Base-by-base conservation (phyloP, 116 monocot species). In the Iris pallida region DNA sequence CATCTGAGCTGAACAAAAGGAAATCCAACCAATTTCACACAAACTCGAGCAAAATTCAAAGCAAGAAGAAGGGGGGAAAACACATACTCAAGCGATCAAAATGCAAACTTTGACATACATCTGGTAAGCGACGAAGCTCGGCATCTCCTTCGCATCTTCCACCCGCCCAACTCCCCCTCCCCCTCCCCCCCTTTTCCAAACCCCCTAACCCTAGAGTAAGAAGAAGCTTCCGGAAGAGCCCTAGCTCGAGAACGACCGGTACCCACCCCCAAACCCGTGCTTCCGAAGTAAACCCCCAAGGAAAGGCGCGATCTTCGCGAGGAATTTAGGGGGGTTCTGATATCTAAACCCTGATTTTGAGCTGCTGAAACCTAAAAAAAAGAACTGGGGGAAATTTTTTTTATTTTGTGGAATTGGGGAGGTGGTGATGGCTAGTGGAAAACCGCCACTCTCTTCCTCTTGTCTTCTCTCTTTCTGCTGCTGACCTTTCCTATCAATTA, bases 71-170 rank as follows among this genome's bases (percentile, higher is more conserved):
- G n/a, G 30, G 3, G 30, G 3, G 30, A 30, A 30, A 3, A 30
- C n/a, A 30, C 30, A 30, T 30, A 30, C 30, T 30, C 30, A 30
- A 30, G 30, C 30, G 30, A 30, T 30, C 30, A 30, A 30, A 30
- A 30, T 30, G 30, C 30, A 30, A 30, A 30, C 30, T 30, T 30
- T 30, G 30, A 51, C 70, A 54, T 79, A 83, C 79, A 53, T 20
- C 41, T 62, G 40, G 14, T 53, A 61, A 45, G 78, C 58, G 64
- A 63, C 56, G 15, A 79, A 79, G 67, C 75, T 72, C 79, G 75
- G 79, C 79, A 83, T 83, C 63, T 57, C 79, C 69, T 79, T 66
- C 78, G n/a, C 66, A 74, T 78, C 63, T 61, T 78, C 74, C 55
- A 46, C 73, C 1, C 78, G 47, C 75, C 13, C 58, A 57, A 20